Base-by-base conservation (phyloP, 164 flowering plant species). In the Piper longum region DNA sequence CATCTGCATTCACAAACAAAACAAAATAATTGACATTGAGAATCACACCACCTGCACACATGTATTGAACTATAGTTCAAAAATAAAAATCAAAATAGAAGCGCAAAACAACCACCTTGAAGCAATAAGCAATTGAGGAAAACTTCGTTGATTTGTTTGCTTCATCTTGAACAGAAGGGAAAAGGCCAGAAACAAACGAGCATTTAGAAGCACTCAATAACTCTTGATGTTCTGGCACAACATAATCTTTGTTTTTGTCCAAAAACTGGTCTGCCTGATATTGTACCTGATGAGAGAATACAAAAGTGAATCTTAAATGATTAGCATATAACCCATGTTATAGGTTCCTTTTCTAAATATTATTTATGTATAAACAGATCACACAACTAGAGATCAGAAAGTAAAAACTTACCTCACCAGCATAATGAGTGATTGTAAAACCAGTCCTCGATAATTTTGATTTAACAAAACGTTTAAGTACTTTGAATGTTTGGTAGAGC, bases 211-310 rank as follows among this genome's bases (percentile, higher is more conserved):
- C 73, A 80, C 79, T 71, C 73, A 91, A 77, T 82, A 88, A 67
- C 66, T 80, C 88, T 72, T 85, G 97, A 83, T 90, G 89, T 71
- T 90, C 95, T 65, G 83, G 77, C 74, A 86, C 95, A 45, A 86
- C 83, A 75, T 90, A 90, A 69, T 90, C 97, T 75, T 91, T 91
- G 74, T 91, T 91, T 81, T 88, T 88, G 78, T 91, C 97, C 62
- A 91, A 74, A 83, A 91, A 91, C 43, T 77, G 96, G 59, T 85
- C 89, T 56, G 97, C 75, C 70, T 85, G 91, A 71, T 88, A 88
- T 52, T 68, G 74, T 67, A 88, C 97, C 97, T 90, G 85, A 75
- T 71, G 68, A 74, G 42, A 67, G 43, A 64, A 72, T 63, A 57
- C 61, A 60, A 60, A 69, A 65, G 14, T 45, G 42, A 17, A 54